Evolutionary conservation across 2,329 filamentous ascomycete species (phyloP), one percentile per base, ranked within the genome.

Genomic region (Nemania sp.): DNA sequence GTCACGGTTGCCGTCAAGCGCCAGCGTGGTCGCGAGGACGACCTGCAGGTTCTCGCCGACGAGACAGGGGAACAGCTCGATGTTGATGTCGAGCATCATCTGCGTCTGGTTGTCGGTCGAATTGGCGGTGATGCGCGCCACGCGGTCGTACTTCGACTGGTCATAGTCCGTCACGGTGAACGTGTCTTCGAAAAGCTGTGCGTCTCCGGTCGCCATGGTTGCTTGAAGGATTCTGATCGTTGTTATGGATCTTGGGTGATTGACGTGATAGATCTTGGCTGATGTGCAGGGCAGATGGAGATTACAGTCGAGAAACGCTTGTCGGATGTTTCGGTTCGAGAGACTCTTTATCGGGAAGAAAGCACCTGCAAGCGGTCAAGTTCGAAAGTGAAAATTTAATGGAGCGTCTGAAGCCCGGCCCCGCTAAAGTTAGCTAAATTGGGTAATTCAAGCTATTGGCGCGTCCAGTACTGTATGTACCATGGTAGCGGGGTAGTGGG

Each of bases 21-120:
- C 85, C 51, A 99, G 80, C 15, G 91, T 94, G 5, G 88, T 91
- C 14, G 93, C 91, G 50, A 99, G 79, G 9, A 93, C 86, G 61
- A 97, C 79, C 61, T 89, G 87, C 54, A 99, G 73, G 12, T 80
- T 87, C 64, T 96, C 92, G 69, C 88, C 89, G 7, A 84, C 76
- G 33, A 77, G 72, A 65, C 89, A 84, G 2, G 90, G 90, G 74
- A 94, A 97, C 6, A 99, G 83, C 75, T 99, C 93, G 53, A 84
- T 88, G 79, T 97, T 97, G 75, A 97, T 86, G 75, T 99, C 94
- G 56, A 99, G 88, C 5, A 84, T 86, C 77, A 97, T 86, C 60
- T 84, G 80, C 24, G 89, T 90, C 60, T 84, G 80, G 64, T 82
- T 83, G 75, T 96, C 91, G 63, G 82, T 79, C 20, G 88, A 93